Evolutionary conservation across 139 green algal genomes (phyloP), one percentile per base, ranked within the genome.

Genomic region (Pleodorina starrii): DNA sequence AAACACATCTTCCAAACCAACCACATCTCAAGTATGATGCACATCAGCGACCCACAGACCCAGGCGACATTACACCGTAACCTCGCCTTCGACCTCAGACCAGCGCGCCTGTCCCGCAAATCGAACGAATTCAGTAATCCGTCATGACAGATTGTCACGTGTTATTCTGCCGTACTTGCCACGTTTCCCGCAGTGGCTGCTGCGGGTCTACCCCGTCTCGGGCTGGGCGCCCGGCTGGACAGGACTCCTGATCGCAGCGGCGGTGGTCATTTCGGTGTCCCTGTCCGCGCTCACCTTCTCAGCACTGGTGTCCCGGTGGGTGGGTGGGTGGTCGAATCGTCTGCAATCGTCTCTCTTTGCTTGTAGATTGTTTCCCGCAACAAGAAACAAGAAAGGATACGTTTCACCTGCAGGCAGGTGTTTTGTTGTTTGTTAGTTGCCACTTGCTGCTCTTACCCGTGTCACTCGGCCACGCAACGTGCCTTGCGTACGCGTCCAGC

Each of bases 281-380:
- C 25, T 77, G 11, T 32, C 60, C 3, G 2, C n/a, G 6, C 59
- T 87, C 54, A 69, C 51, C 36, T 77, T 87, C 1, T 7, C n/a
- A 17, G 42, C 46, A 2, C 42, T 87, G 42, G 17, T 87, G 59
- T 63, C 80, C 43, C 51, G 80, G 80, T 87, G 42, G 14, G 77
- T n/a, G 27, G 14, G 46, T 66, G 54, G 5, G 54, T 12, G 54
- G n/a, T n/a, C n/a, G n/a, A n/a, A n/a, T n/a, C 6, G 54, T 66
- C 21, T 9, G 54, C 7, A 12, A 25, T 21, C 29, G 54, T 66
- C 21, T 66, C 14, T 60, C 14, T 60, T 14, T 60, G 50, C 17
- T 14, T 60, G 50, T n/a, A 60, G 54, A 66, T 2, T 12, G 25
- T 66, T 25, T 66, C 54, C 6, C 14, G 50, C 17, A 60, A 60